phyloP scores from a whole-genome alignment of 2,329 filamentous ascomycete genomes.

The Cercospora janseana region DNA sequence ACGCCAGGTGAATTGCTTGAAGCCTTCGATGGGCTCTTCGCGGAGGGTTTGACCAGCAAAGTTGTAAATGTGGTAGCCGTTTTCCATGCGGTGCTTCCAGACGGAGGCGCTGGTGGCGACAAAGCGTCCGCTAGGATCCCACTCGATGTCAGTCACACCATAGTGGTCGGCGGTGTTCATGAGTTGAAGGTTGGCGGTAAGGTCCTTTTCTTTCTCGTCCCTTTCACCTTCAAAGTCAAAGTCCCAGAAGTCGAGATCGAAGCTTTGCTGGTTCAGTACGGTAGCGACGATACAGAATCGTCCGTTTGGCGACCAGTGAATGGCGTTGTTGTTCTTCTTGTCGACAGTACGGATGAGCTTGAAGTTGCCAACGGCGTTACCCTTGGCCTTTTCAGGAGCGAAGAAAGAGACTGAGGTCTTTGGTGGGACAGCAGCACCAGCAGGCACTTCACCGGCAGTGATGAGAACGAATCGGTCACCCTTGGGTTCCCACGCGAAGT shows the following conservation, averaged over 20 bases:
- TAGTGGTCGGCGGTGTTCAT: conserved; percentile 96
- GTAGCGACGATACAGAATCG: conserved; percentile 94
- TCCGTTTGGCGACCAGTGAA: conserved; percentile 97
- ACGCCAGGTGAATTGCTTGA: conserved; percentile 96
- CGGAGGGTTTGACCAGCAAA: conserved; percentile 87
- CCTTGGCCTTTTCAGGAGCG: conserved; percentile 93
- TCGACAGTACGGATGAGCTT: conserved; percentile 92
- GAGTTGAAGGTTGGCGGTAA: conserved; percentile 89
- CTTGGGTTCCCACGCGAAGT: conserved; percentile 99
- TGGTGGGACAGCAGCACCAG: conserved; percentile 76
- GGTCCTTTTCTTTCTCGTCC: conserved; percentile 80
- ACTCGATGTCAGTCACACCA: conserved; percentile 94
- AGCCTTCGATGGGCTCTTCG: conserved; percentile 91
- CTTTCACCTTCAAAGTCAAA: conserved; percentile 98
- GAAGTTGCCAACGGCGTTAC: conserved; percentile 79
- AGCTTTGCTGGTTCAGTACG: conserved; percentile 87
- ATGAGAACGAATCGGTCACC: conserved; percentile 97
- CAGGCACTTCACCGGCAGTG: conserved; percentile 80
- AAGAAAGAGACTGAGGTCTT: conserved; percentile 97
- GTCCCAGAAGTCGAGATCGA: conserved; percentile 96
- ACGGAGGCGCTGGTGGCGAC: conserved; percentile 89
- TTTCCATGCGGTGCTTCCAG: conserved; percentile 99
- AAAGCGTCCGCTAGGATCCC: conserved; percentile 94
- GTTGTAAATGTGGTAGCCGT: conserved; percentile 96
- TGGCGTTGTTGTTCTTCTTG: conserved; percentile 99